phyloP scores from a whole-genome alignment of 345 rosid genomes.

The Trapa incisa region DNA sequence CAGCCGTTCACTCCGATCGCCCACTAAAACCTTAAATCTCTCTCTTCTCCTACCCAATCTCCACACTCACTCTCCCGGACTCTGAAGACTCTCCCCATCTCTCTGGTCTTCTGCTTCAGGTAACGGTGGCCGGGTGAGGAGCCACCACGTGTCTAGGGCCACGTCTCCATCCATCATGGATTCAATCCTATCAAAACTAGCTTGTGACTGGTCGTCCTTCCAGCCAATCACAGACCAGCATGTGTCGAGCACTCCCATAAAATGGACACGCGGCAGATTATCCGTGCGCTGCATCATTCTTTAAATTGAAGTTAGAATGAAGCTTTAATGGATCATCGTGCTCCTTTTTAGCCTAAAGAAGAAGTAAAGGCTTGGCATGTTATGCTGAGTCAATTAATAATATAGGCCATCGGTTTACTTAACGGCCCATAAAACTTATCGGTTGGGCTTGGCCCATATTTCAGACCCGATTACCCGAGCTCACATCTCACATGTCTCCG shows the following conservation, averaged over 20 bases:
- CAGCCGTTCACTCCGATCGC: neutral
- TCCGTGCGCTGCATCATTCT: neutral
- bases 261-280: neutral
- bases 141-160: conserved; percentile 4
- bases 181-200: neutral
- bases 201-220: neutral
- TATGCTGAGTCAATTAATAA: no score
- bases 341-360: no score
- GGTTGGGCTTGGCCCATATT: no score
- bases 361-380: no score
- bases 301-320: neutral
- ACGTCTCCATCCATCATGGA: neutral
- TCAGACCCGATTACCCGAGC: neutral
- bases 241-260: conserved; percentile 1
- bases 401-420: no score
- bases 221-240: neutral
- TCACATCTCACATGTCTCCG: no score
- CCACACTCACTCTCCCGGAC: neutral
- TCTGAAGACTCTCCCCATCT: neutral
- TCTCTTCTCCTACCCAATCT: neutral
- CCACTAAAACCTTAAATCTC: neutral
- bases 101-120: neutral
- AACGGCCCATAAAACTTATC: no score
- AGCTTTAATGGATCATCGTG: no score
- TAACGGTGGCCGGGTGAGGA: conserved; percentile 2